A percentile compares a stretch with the other conserved stretches of the same genome.
Evolutionary conservation across 23 red algal genomes (phyloP).

Genomic region (Cyanidiococcus yangmingshanensis): DNA sequence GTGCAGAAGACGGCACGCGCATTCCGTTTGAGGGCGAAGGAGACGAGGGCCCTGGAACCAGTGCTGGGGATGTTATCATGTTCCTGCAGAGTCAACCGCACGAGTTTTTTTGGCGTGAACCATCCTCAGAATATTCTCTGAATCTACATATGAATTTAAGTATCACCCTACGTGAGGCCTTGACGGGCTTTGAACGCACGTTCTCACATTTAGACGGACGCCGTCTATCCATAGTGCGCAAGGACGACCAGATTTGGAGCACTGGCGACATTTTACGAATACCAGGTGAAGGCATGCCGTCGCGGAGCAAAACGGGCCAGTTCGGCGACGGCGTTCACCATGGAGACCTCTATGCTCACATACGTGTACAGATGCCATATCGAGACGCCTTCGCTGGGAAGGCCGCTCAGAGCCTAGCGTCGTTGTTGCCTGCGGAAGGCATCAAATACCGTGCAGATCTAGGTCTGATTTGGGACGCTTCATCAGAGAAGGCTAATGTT

Average conservation of each 20-base stretch:
- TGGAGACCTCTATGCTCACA: background rate
- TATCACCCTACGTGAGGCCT: conserved; percentile 65
- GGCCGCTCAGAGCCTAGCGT: background rate
- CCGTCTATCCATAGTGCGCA: background rate
- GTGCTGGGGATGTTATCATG: conserved; percentile 51
- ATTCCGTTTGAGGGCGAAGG: conserved; percentile 62
- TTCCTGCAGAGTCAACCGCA: conserved; percentile 42
- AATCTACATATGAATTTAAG: conserved; percentile 56
- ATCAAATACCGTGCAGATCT: background rate
- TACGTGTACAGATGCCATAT: background rate
- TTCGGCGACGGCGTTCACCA: background rate
- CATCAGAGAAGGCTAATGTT: background rate
- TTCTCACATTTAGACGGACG: conserved; percentile 81
- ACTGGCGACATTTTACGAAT: background rate
- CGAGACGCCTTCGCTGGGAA: background rate
- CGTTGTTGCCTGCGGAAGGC: background rate
- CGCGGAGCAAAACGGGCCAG: background rate
- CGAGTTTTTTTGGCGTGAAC: conserved; percentile 38
- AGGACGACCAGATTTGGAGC: background rate
- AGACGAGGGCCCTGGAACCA: conserved; percentile 67
- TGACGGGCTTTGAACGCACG: conserved; percentile 55
- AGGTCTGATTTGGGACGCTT: background rate
- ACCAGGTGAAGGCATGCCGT: conserved; percentile 8
- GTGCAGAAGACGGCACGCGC: conserved; percentile 41
- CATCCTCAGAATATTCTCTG: background rate